A percentile compares a stretch with the other conserved stretches of the same genome.
Evolutionary conservation across 2,329 filamentous ascomycete genomes (phyloP).

Genomic region (Cordyceps javanica): DNA sequence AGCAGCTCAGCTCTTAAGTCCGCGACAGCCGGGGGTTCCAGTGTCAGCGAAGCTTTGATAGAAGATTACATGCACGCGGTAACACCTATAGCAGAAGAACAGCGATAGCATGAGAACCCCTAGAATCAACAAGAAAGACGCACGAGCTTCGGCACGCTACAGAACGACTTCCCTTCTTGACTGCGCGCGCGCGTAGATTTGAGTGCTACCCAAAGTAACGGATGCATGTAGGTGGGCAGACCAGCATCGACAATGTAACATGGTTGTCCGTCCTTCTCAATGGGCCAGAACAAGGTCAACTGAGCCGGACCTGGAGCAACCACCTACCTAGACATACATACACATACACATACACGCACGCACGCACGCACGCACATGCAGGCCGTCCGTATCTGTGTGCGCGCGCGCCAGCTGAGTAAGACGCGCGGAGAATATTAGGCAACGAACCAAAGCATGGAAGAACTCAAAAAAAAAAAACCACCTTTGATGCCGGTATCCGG

Average conservation of each 20-base stretch:
- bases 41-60: no score
- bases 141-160: background rate
- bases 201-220: background rate
- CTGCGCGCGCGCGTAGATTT: background rate
- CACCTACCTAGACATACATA: background rate
- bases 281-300: background rate
- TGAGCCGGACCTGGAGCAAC: background rate
- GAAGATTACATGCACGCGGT: no score
- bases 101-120: no score
- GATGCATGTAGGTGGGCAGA: background rate
- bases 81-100: no score
- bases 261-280: background rate
- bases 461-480: background rate
- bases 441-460: background rate
- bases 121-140: background rate
- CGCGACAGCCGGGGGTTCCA: conserved; percentile 2
- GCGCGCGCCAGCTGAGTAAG: conserved; percentile 7
- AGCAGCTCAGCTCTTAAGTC: background rate
- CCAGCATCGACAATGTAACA: background rate
- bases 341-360: background rate
- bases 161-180: background rate
- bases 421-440: background rate
- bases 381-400: background rate
- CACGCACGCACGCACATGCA: background rate
- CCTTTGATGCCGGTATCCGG: background rate